Conservation (phyloP, 495 filamentous ascomycete species). For the Neurospora hispaniola region DNA sequence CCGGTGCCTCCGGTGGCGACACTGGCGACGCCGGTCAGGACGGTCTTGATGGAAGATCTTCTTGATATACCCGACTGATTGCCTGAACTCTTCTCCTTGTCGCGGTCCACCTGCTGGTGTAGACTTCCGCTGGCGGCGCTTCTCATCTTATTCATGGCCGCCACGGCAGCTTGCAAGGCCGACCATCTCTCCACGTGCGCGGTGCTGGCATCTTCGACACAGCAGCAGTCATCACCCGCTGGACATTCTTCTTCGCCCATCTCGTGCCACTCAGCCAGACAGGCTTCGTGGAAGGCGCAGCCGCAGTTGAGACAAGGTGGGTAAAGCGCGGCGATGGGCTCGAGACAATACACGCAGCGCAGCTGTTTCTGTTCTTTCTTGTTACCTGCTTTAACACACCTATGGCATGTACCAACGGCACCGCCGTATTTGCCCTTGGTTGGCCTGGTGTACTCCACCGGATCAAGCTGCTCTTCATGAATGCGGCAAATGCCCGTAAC, state of each 20-base stretch:
- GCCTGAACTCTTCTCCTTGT: background rate
- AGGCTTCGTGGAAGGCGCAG: conserved; percentile 46
- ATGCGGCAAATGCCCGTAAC: conserved; percentile 49
- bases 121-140: background rate
- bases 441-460: conserved; percentile 29
- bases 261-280: conserved; percentile 42
- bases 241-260: conserved; percentile 36
- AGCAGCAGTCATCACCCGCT: conserved; percentile 39
- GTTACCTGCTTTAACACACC: conserved; percentile 36
- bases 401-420: conserved; percentile 43
- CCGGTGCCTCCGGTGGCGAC: background rate
- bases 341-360: conserved; percentile 48
- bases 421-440: conserved; percentile 26
- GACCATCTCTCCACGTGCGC: conserved; percentile 34
- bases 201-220: conserved; percentile 29
- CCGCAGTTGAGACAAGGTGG: conserved; percentile 50
- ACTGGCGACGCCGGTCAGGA: background rate
- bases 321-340: conserved; percentile 46
- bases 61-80: background rate
- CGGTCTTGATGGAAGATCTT: background rate
- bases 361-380: conserved; percentile 40
- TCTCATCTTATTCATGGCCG: background rate
- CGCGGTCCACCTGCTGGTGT: background rate
- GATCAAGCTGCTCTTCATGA: conserved; percentile 45
- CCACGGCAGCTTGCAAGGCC: conserved; percentile 24